Evolutionary conservation across 2,329 filamentous ascomycete genomes (phyloP).

Genomic region (Xylaria arbuscula): DNA sequence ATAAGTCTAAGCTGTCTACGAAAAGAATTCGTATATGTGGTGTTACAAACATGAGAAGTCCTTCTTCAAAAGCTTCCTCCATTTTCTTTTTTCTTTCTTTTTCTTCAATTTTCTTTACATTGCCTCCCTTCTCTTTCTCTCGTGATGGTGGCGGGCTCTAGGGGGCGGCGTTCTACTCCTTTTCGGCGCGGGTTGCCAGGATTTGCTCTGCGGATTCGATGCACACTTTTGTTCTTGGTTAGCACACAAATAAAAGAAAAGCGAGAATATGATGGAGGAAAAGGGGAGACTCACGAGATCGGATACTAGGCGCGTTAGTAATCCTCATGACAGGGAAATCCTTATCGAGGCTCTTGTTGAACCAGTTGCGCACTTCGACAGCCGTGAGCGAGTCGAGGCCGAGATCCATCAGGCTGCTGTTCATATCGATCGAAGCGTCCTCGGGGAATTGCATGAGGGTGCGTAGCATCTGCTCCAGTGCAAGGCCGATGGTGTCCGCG

Average conservation of each 20-base stretch:
- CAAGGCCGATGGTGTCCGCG: conserved; percentile 43
- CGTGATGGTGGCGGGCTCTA: background rate
- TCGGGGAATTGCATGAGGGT: conserved; percentile 49
- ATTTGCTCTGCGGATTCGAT: conserved; percentile 29
- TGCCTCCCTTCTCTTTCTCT: too few relatives aligned
- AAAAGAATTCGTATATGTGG: background rate
- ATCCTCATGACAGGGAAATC: conserved; percentile 51
- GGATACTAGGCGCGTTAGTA: conserved; percentile 44
- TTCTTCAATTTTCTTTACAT: too few relatives aligned
- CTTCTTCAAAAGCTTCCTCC: background rate
- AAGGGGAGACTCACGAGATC: conserved; percentile 23
- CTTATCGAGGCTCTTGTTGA: conserved; percentile 49
- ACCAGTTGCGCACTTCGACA: conserved; percentile 56
- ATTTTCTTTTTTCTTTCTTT: too few relatives aligned
- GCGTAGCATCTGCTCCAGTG: conserved; percentile 49
- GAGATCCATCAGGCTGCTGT: conserved; percentile 52
- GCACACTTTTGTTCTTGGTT: conserved; percentile 23
- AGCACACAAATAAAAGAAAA: background rate
- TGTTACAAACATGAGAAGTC: background rate
- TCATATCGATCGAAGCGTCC: conserved; percentile 45
- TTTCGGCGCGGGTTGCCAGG: conserved; percentile 3
- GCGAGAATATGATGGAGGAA: background rate
- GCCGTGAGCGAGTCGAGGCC: conserved; percentile 57
- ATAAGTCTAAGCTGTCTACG: background rate
- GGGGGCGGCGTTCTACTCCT: background rate